Percentiles rank a stretch among this genome's conserved stretches.
Conservation (phyloP, 2,329 filamentous ascomycete genomes). For the Xylariaceae sp. region DNA sequence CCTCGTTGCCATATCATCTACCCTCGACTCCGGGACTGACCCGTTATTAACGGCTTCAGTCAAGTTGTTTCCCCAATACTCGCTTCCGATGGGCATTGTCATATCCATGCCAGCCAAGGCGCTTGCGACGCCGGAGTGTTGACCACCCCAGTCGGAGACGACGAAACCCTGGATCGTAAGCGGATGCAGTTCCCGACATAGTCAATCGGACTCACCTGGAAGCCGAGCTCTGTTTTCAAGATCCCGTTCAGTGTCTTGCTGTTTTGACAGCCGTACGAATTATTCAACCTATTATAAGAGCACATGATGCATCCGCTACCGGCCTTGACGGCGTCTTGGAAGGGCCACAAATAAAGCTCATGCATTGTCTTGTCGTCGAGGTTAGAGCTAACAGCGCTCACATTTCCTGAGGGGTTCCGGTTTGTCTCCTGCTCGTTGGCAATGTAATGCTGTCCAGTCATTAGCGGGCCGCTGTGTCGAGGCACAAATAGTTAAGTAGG, state of each 20-base stretch:
- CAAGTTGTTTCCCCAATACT: slow-evolving; percentile 46
- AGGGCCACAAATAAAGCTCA: slow-evolving; percentile 62
- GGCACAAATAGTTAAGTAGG: no score
- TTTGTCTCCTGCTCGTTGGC: slow-evolving; percentile 69
- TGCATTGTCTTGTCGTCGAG: slow-evolving; percentile 55
- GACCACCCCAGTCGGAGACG: slow-evolving; percentile 60
- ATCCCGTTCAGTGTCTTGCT: slow-evolving; percentile 59
- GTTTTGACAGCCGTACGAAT: slow-evolving; percentile 64
- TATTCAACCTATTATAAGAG: slow-evolving; percentile 65
- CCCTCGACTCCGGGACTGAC: slow-evolving; percentile 43
- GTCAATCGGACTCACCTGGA: slow-evolving; percentile 30
- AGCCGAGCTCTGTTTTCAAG: slow-evolving; percentile 54
- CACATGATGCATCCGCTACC: slow-evolving; percentile 52
- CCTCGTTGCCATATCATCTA: slow-evolving; percentile 54
- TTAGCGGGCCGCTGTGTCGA: no score
- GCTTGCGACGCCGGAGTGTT: slow-evolving; percentile 54
- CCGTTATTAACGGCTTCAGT: slow-evolving; percentile 52
- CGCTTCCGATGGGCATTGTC: slow-evolving; percentile 50
- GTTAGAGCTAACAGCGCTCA: slow-evolving; percentile 46
- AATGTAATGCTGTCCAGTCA: slow-evolving; percentile 45
- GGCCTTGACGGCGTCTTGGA: slow-evolving; percentile 58
- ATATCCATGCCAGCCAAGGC: slow-evolving; percentile 63
- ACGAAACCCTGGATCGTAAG: slow-evolving; percentile 49
- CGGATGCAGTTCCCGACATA: not conserved
- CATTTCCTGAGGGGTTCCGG: slow-evolving; percentile 54